Evolutionary conservation across 345 rosid species (phyloP), one percentile per base, ranked within the genome.

Genomic region (Gossypium arboreum): DNA sequence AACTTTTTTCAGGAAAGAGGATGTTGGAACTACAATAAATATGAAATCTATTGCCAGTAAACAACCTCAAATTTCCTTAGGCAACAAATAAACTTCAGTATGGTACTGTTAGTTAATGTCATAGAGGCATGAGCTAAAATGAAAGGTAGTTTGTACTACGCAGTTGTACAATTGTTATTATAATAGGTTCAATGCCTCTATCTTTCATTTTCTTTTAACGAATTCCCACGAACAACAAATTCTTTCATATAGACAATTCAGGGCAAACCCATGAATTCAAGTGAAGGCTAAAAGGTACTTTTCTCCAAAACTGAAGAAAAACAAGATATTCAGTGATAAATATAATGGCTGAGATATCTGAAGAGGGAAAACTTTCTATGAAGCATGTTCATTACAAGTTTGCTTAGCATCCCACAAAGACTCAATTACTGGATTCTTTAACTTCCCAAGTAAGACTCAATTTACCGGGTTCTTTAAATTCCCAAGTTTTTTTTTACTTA

Each of bases 1-100:
- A 41, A 70, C 43, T 70, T 25, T 65, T 70, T 25, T 65, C 52
- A 55, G 54, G 72, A 60, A 34, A 70, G 62, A 73, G 43, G 56
- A 55, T 20, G 45, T 8, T 73, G 7, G 34, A 41, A 55, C 65
- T 44, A 65, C 29, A 56, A 55, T 29, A 48, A 65, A 20, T 39
- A 41, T 9, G 27, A 64, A 51, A 20, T 3, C 22, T 43, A 51
- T 64, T 18, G 59, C 27, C 50, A 41, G 20, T 22, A 39, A 39
- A 73, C 13, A 12, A 48, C 69, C 76, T 61, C 58, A 73, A 48
- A 61, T 48, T 48, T 52, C 56, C 27, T 54, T 9, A 58, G 54
- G 50, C 47, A 50, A 22, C 61, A 13, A 56, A 71, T 45, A 66
- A 64, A 58, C 7, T 67, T 58, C 16, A 8, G 56, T 16, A 43